Evolutionary conservation across 2,329 filamentous ascomycete species (phyloP).

Genomic region (Fonsecaea pugnacius): DNA sequence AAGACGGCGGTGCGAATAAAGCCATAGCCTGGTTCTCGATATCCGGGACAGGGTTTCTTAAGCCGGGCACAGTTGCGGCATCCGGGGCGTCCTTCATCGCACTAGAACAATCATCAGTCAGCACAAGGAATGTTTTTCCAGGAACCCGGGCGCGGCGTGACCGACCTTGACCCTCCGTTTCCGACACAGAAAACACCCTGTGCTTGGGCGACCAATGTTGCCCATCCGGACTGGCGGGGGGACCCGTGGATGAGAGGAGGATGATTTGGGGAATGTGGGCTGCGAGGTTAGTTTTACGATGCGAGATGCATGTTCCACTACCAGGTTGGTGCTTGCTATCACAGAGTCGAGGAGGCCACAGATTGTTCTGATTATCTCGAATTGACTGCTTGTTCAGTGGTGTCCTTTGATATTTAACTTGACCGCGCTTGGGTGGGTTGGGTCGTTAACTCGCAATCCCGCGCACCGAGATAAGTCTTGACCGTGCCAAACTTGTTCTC

Average conservation of each 20-base stretch:
- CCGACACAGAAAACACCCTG: constrained; percentile 30
- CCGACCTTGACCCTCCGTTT: constrained; percentile 31
- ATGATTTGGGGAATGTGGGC: constrained; percentile 1
- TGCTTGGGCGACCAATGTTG: constrained; percentile 32
- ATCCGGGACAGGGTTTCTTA: constrained; percentile 31
- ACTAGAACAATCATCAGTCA: constrained; percentile 22
- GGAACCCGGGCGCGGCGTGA: background rate
- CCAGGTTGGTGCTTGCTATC: background rate
- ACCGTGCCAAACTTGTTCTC: constrained; percentile 14
- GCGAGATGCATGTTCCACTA: constrained; percentile 23
- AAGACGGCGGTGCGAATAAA: constrained; percentile 28
- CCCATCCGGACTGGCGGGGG: constrained; percentile 20
- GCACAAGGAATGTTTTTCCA: constrained; percentile 4
- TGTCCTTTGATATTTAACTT: constrained; percentile 15
- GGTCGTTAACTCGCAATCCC: constrained; percentile 12
- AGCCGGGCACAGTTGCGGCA: constrained; percentile 31
- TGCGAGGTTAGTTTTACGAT: constrained; percentile 18
- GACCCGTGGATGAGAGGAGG: background rate
- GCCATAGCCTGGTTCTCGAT: constrained; percentile 29
- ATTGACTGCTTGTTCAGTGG: constrained; percentile 7
- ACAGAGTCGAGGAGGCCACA: background rate
- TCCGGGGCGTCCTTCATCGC: constrained; percentile 29
- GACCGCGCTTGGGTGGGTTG: constrained; percentile 4
- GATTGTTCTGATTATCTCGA: background rate
- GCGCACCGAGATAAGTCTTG: constrained; percentile 13